These are phyloP conservation scores for Sungouiozyma intestinalis DNA, from an alignment of 805 yeast species.

Conservation along the genomic window DNA sequence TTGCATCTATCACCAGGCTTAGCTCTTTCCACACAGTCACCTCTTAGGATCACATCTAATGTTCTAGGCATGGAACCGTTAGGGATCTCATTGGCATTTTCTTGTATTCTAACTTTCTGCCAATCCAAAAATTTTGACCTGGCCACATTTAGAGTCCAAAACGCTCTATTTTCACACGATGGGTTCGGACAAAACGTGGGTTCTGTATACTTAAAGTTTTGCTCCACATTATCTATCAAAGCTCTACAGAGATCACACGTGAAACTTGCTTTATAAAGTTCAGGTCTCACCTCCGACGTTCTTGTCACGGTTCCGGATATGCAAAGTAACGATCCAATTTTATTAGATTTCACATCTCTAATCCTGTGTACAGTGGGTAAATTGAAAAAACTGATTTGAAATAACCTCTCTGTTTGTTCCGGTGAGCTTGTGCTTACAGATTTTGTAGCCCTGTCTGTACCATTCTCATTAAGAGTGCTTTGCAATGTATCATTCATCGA, in stretches of 20 bases:
- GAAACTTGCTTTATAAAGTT: constrained; percentile 75
- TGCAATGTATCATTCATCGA: constrained; percentile 2
- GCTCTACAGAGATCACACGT: constrained; percentile 85
- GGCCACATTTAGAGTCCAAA: constrained; percentile 74
- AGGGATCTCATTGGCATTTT: constrained; percentile 92
- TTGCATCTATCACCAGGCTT: constrained; percentile 95
- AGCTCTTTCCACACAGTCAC: constrained; percentile 90
- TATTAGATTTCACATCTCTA: constrained; percentile 82
- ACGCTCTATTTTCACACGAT: constrained; percentile 73
- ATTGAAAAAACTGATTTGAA: constrained; percentile 83
- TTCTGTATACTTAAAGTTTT: constrained; percentile 85
- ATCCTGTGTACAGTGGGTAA: constrained; percentile 74
- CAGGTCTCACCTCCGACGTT: constrained; percentile 94
- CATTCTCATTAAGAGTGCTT: constrained; percentile 2
- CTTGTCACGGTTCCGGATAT: constrained; percentile 93
- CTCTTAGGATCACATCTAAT: constrained; percentile 81
- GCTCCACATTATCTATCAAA: constrained; percentile 80
- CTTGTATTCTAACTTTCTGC: constrained; percentile 94
- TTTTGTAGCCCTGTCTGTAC: constrained; percentile 19
- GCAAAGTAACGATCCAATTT: constrained; percentile 72
- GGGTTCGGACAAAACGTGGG: constrained; percentile 88
- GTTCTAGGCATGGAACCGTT: constrained; percentile 99
- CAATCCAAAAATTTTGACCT: constrained; percentile 89
- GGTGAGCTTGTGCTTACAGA: constrained; percentile 34
- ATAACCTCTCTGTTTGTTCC: constrained; percentile 56